Evolutionary conservation across 331 rosid species (phyloP), one percentile per base, ranked within the genome.

Genomic region (Cucumis variabilis): DNA sequence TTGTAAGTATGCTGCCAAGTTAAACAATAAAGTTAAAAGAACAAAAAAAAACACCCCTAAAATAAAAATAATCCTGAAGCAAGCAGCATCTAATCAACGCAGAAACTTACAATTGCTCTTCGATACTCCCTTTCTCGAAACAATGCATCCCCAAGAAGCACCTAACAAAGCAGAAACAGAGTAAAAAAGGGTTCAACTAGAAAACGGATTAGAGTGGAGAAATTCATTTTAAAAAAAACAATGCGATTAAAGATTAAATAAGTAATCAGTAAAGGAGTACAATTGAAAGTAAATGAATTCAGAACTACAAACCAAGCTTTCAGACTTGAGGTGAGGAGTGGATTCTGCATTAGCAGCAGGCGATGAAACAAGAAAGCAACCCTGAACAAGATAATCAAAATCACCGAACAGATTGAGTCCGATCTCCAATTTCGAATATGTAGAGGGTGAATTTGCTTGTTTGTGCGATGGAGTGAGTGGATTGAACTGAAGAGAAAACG

Each of bases 331-430:
- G 90, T 91, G 95, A 4, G 94, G 96, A 76, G 77, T 87, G 70
- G 93, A 86, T 88, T 97, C 99, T 85, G 96, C 94, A 90, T 93
- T 95, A 30, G 94, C 94, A 79, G 98, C 93, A 41, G 98, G 95
- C 14, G 99, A 97, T 4, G 99, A 97, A 92, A 94, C 98, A n/a
- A 96, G 98, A 92, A 97, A 97, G 89, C 90, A 96, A 89, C 96
- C 93, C 99, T 97, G 2, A 20, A 87, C 24, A 86, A 74, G 88
- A 87, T 33, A 48, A 58, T 70, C 62, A 60, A 62, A 66, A 69
- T 53, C 44, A 50, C 37, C 11, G 55, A 63, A 23, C 33, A 85
- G 55, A 83, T 76, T 50, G 20, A 55, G 33, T 25, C 62, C 25
- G 71, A 66, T 68, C 46, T 48, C 83, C 46, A 28, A 83, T 46